Conservation (phyloP, 306 rosid genomes). For the Clitoria ternatea region DNA sequence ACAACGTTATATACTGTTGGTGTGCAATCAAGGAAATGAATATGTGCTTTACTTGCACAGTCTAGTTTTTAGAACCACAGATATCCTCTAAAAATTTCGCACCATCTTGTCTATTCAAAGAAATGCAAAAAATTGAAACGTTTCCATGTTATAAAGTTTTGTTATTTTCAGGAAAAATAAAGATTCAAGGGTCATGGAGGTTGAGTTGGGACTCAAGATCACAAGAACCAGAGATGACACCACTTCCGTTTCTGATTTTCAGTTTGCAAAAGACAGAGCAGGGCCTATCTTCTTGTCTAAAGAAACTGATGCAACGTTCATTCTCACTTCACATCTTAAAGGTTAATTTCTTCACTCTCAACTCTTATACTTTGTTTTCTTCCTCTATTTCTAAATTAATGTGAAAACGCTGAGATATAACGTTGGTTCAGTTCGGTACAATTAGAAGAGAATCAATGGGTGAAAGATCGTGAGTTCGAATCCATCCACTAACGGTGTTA, state of each 20-base stretch:
- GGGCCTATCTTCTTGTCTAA: conserved; percentile 47
- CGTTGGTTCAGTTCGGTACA: too few relatives aligned
- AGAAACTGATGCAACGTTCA: conserved; percentile 51
- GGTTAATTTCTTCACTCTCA: conserved; percentile 36
- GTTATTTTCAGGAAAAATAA: background rate
- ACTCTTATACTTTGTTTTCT: background rate
- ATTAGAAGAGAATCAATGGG: too few relatives aligned
- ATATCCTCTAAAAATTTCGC: background rate
- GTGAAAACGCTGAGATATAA: conserved; percentile 42
- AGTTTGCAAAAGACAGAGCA: conserved; percentile 48
- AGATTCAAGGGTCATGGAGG: conserved; percentile 45
- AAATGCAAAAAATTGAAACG: background rate
- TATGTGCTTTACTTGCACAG: conserved; percentile 45
- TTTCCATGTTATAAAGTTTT: background rate
- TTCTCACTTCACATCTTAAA: conserved; percentile 62
- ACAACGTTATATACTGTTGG: background rate
- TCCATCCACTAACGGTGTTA: too few relatives aligned
- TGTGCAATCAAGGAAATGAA: too few relatives aligned
- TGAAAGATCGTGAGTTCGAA: too few relatives aligned
- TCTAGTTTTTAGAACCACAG: background rate
- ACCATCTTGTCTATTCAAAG: background rate
- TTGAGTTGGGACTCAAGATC: conserved; percentile 69
- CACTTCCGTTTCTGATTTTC: conserved; percentile 45
- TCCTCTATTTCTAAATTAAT: background rate
- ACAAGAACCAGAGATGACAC: conserved; percentile 43